Evolutionary conservation across 345 rosid species (phyloP), one percentile per base, ranked within the genome.

Genomic region (Ceriops tagal): DNA sequence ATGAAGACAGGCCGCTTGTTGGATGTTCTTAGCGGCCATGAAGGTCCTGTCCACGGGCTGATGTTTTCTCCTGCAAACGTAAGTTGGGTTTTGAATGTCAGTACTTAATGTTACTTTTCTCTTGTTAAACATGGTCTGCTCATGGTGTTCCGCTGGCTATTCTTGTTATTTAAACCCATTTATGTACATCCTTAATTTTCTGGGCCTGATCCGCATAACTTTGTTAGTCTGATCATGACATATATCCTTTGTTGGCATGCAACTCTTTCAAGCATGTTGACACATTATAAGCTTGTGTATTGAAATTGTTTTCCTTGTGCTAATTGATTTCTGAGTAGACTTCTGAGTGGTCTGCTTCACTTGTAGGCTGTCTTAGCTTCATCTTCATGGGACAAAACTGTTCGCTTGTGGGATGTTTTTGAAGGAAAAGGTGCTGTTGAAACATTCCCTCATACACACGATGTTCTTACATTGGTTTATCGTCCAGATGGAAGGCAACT

Each of bases 371-470:
- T 81, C 65, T 81, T 95, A 74, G 96, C 96, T 78, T 95, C 99
- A 64, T 95, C 99, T 47, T 95, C 99, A 32, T 92, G 99, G 99
- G 99, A 95, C 83, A 84, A 84, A 71, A 87, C 96, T 22, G 98
- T 95, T 77, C 82, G 91, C 57, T 68, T 95, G 65, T 95, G 99
- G 99, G 91, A 92, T 82, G 93, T 90, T 70, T 95, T 90, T 81
- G 90, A 91, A 77, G 89, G 93, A 77, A 95, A 90, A 80, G 96
- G 98, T 52, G 81, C 88, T 1, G 91, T 87, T 62, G 99, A 95
- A 78, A 80, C 93, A 21, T 95, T 95, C 73, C 78, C 83, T 61
- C 99, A 95, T 80, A 86, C 90, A 15, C 97, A 95, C 57, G 96
- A 95, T 76, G 99, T 95, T 74, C 85, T 92, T 64, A 88, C 98